Conservation (phyloP, 2,329 filamentous ascomycete genomes). For the Mariannaea elegans region DNA sequence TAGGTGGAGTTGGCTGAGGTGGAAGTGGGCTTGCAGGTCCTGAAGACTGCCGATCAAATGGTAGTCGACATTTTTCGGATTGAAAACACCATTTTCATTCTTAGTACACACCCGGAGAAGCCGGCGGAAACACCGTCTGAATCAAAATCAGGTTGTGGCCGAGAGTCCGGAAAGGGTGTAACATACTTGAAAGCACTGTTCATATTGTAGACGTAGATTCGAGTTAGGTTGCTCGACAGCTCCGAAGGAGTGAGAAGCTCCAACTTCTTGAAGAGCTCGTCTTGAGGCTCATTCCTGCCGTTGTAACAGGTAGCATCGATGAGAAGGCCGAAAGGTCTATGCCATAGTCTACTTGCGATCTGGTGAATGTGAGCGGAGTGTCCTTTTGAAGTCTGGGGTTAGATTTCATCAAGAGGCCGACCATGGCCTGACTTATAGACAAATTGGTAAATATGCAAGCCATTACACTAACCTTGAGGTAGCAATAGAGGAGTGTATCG, state of each 20-base stretch:
- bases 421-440: neutral
- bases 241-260: slow-evolving; percentile 71
- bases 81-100: slow-evolving; percentile 67
- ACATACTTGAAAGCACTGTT: slow-evolving; percentile 71
- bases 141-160: slow-evolving; percentile 8
- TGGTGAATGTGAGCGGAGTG: slow-evolving; percentile 39
- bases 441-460: neutral
- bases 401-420: too few species aligned
- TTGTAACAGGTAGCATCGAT: slow-evolving; percentile 77
- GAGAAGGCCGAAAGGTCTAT: slow-evolving; percentile 72
- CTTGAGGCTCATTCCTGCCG: slow-evolving; percentile 71
- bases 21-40: slow-evolving; percentile 72
- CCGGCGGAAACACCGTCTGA: slow-evolving; percentile 69
- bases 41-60: slow-evolving; percentile 71
- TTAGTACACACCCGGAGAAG: slow-evolving; percentile 69
- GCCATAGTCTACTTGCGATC: slow-evolving; percentile 76
- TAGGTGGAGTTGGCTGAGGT: slow-evolving; percentile 71
- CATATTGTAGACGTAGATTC: slow-evolving; percentile 78
- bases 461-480: slow-evolving; percentile 63
- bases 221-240: slow-evolving; percentile 64
- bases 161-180: neutral
- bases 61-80: slow-evolving; percentile 72
- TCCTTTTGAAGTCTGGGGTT: neutral
- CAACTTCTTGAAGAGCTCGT: slow-evolving; percentile 71
- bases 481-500: slow-evolving; percentile 73